Evolutionary conservation across 805 yeast species (phyloP).

Genomic region (Wickerhamomyces ciferrii): DNA sequence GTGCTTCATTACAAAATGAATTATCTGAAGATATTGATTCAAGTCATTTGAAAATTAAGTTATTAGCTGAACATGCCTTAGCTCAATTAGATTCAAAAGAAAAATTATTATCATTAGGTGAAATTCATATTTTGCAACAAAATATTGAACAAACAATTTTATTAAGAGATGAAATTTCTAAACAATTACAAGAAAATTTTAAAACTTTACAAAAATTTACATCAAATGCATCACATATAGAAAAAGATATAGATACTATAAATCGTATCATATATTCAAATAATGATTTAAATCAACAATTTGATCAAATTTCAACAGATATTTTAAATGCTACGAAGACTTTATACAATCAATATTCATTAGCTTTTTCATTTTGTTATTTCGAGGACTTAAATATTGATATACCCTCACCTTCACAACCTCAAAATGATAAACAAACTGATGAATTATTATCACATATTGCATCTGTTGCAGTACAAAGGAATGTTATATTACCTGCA

Average conservation of each 20-base stretch:
- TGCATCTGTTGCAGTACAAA: conserved; percentile 21
- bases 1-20: conserved; percentile 11
- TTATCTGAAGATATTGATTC: conserved; percentile 6
- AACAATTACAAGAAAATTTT: neutral
- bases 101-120: neutral
- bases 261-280: conserved; percentile 5
- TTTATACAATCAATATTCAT: conserved; percentile 12
- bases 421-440: conserved; percentile 7
- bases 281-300: conserved; percentile 4
- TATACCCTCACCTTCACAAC: neutral
- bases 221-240: neutral
- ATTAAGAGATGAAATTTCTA: neutral
- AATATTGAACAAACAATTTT: neutral
- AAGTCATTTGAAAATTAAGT: conserved; percentile 13
- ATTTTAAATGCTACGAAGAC: neutral
- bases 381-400: conserved; percentile 14
- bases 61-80: conserved; percentile 17
- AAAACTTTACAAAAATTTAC: neutral
- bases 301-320: neutral
- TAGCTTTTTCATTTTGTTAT: conserved; percentile 15
- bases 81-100: conserved; percentile 5
- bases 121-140: neutral
- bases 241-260: neutral
- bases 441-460: conserved; percentile 21
- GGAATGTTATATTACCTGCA: conserved; percentile 15